Percentiles rank a stretch among this genome's conserved stretches.
Conservation (phyloP, 2,329 filamentous ascomycete genomes). For the Setomelanomma holmii region DNA sequence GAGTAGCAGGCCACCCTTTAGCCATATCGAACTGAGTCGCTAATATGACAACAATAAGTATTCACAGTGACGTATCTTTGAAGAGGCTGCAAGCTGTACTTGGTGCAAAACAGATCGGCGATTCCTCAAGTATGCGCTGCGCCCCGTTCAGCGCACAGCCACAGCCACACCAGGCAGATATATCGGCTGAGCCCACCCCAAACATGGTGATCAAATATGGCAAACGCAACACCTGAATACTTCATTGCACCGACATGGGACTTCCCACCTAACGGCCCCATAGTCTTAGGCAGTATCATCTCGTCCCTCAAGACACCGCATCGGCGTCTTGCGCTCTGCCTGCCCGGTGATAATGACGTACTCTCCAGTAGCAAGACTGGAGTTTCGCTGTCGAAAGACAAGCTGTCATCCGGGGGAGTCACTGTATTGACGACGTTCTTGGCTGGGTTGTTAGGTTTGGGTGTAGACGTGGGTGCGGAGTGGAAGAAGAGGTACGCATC, state of each 20-base stretch:
- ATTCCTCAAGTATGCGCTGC: too few relatives aligned
- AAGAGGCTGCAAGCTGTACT: too few relatives aligned
- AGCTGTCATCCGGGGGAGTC: neutral
- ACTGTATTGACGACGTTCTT: neutral
- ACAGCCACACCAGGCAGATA: too few relatives aligned
- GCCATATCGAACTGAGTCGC: too few relatives aligned
- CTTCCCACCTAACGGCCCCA: neutral
- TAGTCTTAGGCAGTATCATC: neutral
- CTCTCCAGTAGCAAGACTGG: neutral
- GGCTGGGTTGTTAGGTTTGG: neutral
- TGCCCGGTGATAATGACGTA: neutral
- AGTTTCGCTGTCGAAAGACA: neutral
- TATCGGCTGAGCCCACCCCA: too few relatives aligned
- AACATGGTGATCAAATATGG: neutral
- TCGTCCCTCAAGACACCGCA: neutral
- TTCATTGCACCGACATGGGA: neutral
- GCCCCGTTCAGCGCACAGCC: too few relatives aligned
- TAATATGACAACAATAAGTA: too few relatives aligned
- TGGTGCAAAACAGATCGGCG: too few relatives aligned
- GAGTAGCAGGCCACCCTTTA: too few relatives aligned
- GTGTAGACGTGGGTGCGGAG: neutral
- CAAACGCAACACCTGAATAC: neutral
- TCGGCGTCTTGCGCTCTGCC: neutral
- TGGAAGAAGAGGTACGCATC: neutral
- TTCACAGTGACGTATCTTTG: too few relatives aligned